Percentiles rank a stretch among this genome's conserved stretches.
Evolutionary conservation across 371 early-diverging fungal genomes (phyloP).

Genomic region (Rhizopus microsporus): DNA sequence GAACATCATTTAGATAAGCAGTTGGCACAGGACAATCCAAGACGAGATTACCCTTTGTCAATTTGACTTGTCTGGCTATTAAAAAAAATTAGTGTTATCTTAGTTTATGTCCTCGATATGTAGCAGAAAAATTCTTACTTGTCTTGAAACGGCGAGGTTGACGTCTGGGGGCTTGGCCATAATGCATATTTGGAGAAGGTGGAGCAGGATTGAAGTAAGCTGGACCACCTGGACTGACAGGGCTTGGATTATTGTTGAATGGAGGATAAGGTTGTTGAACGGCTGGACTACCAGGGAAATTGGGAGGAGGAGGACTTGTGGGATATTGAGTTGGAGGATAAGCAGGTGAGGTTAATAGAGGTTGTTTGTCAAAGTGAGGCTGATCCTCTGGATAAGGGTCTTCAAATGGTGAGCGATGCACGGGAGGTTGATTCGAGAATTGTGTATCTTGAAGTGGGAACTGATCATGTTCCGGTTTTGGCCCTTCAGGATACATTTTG

Average conservation of each 20-base stretch:
- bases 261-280: conserved; percentile 23
- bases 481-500: conserved; percentile 19
- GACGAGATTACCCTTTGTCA: conserved; percentile 77
- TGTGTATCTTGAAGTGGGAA: conserved; percentile 49
- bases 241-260: conserved; percentile 2
- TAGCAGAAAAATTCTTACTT: conserved; percentile 34
- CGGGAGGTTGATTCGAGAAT: conserved; percentile 36
- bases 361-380: conserved; percentile 25
- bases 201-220: conserved; percentile 18
- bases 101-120: not conserved
- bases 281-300: conserved; percentile 12
- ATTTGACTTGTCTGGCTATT: conserved; percentile 58
- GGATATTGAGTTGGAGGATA: conserved; percentile 9
- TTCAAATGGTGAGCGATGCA: conserved; percentile 39
- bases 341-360: conserved; percentile 13
- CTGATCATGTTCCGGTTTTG: conserved; percentile 35
- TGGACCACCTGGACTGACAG: conserved; percentile 10
- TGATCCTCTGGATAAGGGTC: conserved; percentile 38
- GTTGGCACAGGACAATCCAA: conserved; percentile 79
- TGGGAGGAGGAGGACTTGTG: not conserved
- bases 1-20: conserved; percentile 59
- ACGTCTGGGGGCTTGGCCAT: conserved; percentile 57
- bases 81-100: not conserved
- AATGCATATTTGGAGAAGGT: conserved; percentile 44
- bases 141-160: conserved; percentile 68